Percentiles rank a stretch among this genome's conserved stretches.
phyloP scores from a whole-genome alignment of 2,329 filamentous ascomycete genomes.

The Arthrobotrys iridis region DNA sequence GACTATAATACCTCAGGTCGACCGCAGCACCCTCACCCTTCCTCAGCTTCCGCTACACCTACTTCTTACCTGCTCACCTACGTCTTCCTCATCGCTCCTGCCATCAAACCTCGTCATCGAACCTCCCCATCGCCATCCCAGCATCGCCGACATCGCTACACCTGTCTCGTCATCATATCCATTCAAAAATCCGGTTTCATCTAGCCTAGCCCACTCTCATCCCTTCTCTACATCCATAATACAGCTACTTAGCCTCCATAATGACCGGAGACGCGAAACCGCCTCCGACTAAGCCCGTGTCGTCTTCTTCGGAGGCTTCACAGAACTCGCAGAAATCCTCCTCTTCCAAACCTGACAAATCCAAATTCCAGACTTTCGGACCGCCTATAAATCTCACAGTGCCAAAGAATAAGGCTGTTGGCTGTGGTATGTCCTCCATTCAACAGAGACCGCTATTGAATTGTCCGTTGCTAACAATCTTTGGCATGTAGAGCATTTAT shows the following conservation, averaged over 20 bases:
- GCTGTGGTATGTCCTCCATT: slow-evolving; percentile 37
- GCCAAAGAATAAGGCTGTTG: slow-evolving; percentile 50
- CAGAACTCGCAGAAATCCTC: slow-evolving; percentile 14
- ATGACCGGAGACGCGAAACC: slow-evolving; percentile 42
- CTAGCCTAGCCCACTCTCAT: background rate
- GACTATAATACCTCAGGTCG: background rate
- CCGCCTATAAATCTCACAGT: slow-evolving; percentile 37
- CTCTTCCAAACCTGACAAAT: slow-evolving; percentile 10
- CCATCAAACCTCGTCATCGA: no score
- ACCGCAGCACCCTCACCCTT: background rate
- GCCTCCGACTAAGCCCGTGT: slow-evolving; percentile 7
- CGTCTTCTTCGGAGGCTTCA: background rate
- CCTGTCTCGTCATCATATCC: background rate
- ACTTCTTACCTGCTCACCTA: background rate
- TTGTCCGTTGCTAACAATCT: background rate
- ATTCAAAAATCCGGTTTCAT: background rate
- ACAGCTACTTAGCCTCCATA: background rate
- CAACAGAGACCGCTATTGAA: background rate
- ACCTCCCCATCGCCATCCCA: no score
- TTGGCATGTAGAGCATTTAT: slow-evolving; percentile 29
- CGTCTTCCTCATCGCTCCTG: no score
- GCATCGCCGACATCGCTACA: no score
- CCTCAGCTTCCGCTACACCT: background rate
- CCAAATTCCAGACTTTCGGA: slow-evolving; percentile 39
- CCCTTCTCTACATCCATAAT: background rate